These are phyloP conservation scores for Calophaca sinica DNA, from an alignment of 306 rosid species.

Conservation along the genomic window DNA sequence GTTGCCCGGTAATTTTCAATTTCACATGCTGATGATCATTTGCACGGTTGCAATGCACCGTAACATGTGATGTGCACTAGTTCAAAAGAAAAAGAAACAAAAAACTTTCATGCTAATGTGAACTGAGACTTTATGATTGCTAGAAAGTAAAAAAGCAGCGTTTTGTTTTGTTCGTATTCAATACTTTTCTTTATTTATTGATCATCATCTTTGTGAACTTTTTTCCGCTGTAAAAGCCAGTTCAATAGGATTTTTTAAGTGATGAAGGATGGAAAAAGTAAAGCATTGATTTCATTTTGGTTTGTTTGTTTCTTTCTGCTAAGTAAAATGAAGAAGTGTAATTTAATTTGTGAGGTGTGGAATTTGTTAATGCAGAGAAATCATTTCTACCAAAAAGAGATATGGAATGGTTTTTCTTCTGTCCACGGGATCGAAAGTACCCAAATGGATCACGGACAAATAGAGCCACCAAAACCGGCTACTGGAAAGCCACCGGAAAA, in stretches of 20 bases:
- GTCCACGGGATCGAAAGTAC: constrained; percentile 88
- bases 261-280: constrained; percentile 12
- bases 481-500: constrained; percentile 99
- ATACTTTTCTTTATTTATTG: constrained; percentile 29
- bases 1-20: constrained; percentile 74
- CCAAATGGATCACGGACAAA: constrained; percentile 93
- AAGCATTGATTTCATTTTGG: constrained; percentile 22
- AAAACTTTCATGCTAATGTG: constrained; percentile 36
- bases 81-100: not conserved
- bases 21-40: not conserved
- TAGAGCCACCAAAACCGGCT: constrained; percentile 93
- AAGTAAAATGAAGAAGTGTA: constrained; percentile 37
- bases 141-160: constrained; percentile 40
- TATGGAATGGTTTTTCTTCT: constrained; percentile 97
- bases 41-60: no score
- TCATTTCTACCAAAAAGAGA: constrained; percentile 84
- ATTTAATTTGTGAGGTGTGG: constrained; percentile 12
- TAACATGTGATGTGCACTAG: not conserved
- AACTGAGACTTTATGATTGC: constrained; percentile 48
- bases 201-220: constrained; percentile 3
- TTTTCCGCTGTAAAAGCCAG: not conserved
- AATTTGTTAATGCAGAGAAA: constrained; percentile 63
- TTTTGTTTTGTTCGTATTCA: constrained; percentile 30
- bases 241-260: no score
- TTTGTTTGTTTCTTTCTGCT: not conserved